phyloP scores from a whole-genome alignment of 2,329 filamentous ascomycete genomes.

The Aureobasidium zeae region DNA sequence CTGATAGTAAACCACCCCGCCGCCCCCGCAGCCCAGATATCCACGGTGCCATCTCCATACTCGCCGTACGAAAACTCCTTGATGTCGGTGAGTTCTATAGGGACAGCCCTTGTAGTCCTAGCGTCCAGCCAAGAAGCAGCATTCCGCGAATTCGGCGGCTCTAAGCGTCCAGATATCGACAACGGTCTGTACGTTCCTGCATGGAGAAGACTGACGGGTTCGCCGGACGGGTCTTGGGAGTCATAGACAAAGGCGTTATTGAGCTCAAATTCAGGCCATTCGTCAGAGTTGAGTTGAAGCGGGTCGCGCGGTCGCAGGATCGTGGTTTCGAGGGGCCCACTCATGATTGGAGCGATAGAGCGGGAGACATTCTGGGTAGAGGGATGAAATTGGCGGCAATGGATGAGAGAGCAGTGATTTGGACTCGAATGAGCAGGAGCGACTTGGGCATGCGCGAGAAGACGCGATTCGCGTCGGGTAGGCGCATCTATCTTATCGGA shows the following conservation, averaged over 20 bases:
- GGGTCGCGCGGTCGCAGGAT: slow-evolving; percentile 36
- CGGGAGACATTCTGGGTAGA: not conserved
- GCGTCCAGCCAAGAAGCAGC: slow-evolving; percentile 19
- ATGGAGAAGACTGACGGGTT: slow-evolving; percentile 50
- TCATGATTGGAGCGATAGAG: slow-evolving; percentile 1
- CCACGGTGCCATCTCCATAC: slow-evolving; percentile 46
- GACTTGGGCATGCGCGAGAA: not conserved
- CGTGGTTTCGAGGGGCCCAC: slow-evolving; percentile 23
- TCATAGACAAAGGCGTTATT: slow-evolving; percentile 53
- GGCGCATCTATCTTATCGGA: slow-evolving; percentile 22
- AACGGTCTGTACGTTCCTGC: slow-evolving; percentile 53
- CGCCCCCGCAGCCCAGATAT: slow-evolving; percentile 57
- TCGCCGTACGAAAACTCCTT: slow-evolving; percentile 40
- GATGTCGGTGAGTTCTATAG: slow-evolving; percentile 48
- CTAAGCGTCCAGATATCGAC: slow-evolving; percentile 50
- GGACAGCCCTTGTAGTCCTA: slow-evolving; percentile 14
- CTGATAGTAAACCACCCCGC: slow-evolving; percentile 61
- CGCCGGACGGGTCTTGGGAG: slow-evolving; percentile 34
- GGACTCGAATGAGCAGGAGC: no score
- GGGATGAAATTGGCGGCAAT: no score
- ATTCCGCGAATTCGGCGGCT: slow-evolving; percentile 40
- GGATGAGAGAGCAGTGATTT: no score
- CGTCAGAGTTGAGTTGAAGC: slow-evolving; percentile 31
- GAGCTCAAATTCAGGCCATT: slow-evolving; percentile 56
- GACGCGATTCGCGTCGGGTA: slow-evolving; percentile 21